phyloP scores from a whole-genome alignment of 1,139 yeast genomes.

The Geotrichum reessii region DNA sequence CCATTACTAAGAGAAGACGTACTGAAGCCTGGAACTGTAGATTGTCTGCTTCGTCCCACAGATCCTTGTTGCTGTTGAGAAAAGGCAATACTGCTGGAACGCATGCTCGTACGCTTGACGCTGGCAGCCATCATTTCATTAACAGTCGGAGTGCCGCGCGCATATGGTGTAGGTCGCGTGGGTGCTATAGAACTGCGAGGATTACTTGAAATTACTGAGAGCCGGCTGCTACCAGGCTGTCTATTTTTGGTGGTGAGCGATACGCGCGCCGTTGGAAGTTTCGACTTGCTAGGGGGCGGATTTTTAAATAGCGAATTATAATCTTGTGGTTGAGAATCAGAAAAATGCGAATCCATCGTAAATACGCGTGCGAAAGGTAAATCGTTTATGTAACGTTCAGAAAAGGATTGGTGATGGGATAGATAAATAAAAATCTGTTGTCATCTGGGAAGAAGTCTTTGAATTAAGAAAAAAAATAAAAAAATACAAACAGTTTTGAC shows the following conservation, averaged over 20 bases:
- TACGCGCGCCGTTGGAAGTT: background rate
- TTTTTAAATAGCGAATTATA: background rate
- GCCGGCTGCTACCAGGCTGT: background rate
- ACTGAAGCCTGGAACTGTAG: background rate
- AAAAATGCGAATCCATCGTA: background rate
- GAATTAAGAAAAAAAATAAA: too few species aligned
- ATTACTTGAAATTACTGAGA: background rate
- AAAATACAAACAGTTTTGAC: too few species aligned
- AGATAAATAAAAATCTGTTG: too few species aligned
- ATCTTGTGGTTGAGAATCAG: background rate
- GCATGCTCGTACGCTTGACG: conserved; percentile 10
- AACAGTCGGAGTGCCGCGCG: conserved; percentile 16
- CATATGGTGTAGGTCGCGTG: conserved; percentile 6
- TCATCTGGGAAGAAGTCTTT: too few species aligned
- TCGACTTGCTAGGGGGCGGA: background rate
- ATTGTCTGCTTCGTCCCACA: background rate
- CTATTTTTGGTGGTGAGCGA: background rate
- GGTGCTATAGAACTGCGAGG: conserved; percentile 14
- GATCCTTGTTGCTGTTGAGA: conserved; percentile 5
- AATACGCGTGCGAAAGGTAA: background rate
- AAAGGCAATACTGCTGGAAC: conserved; percentile 6
- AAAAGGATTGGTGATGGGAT: too few species aligned
- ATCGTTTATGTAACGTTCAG: too few species aligned
- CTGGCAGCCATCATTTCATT: conserved; percentile 17
- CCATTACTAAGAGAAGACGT: background rate